Percentiles rank a stretch among this genome's conserved stretches.
These are phyloP conservation scores for Fusarium palustre DNA, from an alignment of 2,329 filamentous ascomycete genomes.

Conservation along the genomic window DNA sequence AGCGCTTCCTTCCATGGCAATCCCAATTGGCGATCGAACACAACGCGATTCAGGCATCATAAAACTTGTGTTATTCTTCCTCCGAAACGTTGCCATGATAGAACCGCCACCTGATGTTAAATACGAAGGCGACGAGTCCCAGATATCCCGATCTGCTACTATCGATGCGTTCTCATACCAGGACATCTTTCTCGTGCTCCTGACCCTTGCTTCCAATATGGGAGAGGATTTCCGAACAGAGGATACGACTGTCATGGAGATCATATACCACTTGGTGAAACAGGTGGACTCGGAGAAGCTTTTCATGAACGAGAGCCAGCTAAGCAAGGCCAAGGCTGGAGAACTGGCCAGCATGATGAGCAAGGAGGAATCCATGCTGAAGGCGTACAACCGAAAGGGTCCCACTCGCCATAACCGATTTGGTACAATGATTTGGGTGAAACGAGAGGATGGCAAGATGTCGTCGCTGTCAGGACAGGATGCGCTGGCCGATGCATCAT, in stretches of 20 bases:
- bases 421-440: constrained; percentile 97
- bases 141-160: constrained; percentile 86
- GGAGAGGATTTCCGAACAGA: constrained; percentile 92
- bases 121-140: constrained; percentile 87
- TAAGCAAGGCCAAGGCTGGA: constrained; percentile 74
- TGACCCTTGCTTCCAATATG: constrained; percentile 92
- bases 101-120: constrained; percentile 77
- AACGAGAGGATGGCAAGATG: constrained; percentile 85
- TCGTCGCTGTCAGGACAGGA: constrained; percentile 91
- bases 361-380: constrained; percentile 86
- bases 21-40: constrained; percentile 79
- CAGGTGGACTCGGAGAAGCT: constrained; percentile 85
- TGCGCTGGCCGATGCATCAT: constrained; percentile 77
- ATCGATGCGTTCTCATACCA: constrained; percentile 92
- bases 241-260: constrained; percentile 90
- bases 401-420: constrained; percentile 93
- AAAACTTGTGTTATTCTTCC: constrained; percentile 87
- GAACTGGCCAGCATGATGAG: constrained; percentile 81
- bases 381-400: constrained; percentile 79
- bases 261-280: constrained; percentile 92
- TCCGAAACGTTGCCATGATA: constrained; percentile 91
- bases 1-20: constrained; percentile 86
- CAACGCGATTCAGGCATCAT: constrained; percentile 91
- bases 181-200: constrained; percentile 85
- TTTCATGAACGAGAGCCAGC: constrained; percentile 83